Evolutionary conservation across 352 stramenopile species (phyloP).

Genomic region (Phytophthora citricola): DNA sequence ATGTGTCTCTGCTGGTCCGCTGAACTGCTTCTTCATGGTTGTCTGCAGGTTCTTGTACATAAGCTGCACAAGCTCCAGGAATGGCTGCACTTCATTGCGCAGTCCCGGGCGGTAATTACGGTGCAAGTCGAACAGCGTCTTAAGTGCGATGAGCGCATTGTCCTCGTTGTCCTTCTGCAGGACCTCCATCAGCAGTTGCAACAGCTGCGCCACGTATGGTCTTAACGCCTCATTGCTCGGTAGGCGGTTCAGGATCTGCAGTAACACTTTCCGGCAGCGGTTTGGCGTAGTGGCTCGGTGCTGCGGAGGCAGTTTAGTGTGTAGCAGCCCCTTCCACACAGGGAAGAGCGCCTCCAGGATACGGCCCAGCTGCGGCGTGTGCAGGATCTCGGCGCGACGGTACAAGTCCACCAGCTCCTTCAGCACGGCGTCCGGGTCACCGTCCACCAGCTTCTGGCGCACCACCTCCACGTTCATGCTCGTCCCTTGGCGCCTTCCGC

Average conservation of each 20-base stretch:
- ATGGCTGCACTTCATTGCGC: slow-evolving; percentile 91
- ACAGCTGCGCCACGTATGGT: slow-evolving; percentile 93
- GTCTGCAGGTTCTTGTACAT: slow-evolving; percentile 91
- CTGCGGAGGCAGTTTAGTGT: slow-evolving; percentile 78
- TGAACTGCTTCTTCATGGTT: slow-evolving; percentile 89
- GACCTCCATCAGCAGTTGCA: slow-evolving; percentile 94
- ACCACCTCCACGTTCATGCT: slow-evolving; percentile 90
- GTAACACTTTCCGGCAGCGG: slow-evolving; percentile 91
- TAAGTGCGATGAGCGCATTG: slow-evolving; percentile 94
- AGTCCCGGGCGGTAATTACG: slow-evolving; percentile 94
- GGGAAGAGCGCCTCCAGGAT: slow-evolving; percentile 94
- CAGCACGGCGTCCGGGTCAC: slow-evolving; percentile 73
- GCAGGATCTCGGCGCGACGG: slow-evolving; percentile 86
- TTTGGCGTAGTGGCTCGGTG: slow-evolving; percentile 79
- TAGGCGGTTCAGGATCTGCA: slow-evolving; percentile 96
- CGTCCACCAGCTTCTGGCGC: slow-evolving; percentile 85
- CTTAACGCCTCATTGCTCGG: slow-evolving; percentile 95
- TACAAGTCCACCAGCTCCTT: slow-evolving; percentile 90
- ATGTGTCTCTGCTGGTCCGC: slow-evolving; percentile 47
- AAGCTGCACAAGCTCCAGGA: slow-evolving; percentile 89
- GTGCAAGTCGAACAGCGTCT: slow-evolving; percentile 98
- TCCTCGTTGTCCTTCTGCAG: slow-evolving; percentile 97
- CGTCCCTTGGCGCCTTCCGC: slow-evolving; percentile 33
- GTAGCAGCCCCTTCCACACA: slow-evolving; percentile 88
- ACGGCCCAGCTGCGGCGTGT: slow-evolving; percentile 90